Evolutionary conservation across 805 yeast species (phyloP).

Genomic region (Saccharomyces mikatae): DNA sequence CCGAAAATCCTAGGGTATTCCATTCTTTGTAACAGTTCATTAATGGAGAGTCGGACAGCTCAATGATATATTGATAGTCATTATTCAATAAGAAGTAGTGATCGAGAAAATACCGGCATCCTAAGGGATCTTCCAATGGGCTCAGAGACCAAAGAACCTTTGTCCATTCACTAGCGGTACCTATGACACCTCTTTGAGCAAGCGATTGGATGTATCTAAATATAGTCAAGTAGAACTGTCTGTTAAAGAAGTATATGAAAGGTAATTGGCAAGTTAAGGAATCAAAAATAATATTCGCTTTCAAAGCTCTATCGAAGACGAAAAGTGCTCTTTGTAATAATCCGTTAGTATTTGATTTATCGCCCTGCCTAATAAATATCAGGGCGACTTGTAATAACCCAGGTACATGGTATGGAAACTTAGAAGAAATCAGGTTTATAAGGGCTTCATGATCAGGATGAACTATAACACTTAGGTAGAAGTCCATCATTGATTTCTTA

Average conservation of each 20-base stretch:
- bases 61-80: slow-evolving; percentile 55
- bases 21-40: slow-evolving; percentile 52
- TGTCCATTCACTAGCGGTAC: slow-evolving; percentile 69
- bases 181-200: slow-evolving; percentile 69
- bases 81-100: slow-evolving; percentile 61
- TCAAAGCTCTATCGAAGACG: slow-evolving; percentile 69
- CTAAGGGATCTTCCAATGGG: slow-evolving; percentile 78
- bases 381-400: slow-evolving; percentile 73
- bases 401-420: slow-evolving; percentile 66
- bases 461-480: slow-evolving; percentile 56
- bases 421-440: slow-evolving; percentile 44
- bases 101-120: slow-evolving; percentile 77
- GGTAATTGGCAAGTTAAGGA: slow-evolving; percentile 58
- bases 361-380: slow-evolving; percentile 69
- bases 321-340: slow-evolving; percentile 69
- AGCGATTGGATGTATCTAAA: slow-evolving; percentile 64
- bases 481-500: slow-evolving; percentile 35
- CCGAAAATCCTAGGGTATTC: slow-evolving; percentile 66
- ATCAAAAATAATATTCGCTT: slow-evolving; percentile 49
- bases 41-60: slow-evolving; percentile 49
- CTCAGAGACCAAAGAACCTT: slow-evolving; percentile 60
- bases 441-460: slow-evolving; percentile 76
- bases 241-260: slow-evolving; percentile 61
- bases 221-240: slow-evolving; percentile 67
- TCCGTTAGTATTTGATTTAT: slow-evolving; percentile 58